Evolutionary conservation across 352 stramenopile genomes (phyloP).

Genomic region (Globisporangium irregulare): DNA sequence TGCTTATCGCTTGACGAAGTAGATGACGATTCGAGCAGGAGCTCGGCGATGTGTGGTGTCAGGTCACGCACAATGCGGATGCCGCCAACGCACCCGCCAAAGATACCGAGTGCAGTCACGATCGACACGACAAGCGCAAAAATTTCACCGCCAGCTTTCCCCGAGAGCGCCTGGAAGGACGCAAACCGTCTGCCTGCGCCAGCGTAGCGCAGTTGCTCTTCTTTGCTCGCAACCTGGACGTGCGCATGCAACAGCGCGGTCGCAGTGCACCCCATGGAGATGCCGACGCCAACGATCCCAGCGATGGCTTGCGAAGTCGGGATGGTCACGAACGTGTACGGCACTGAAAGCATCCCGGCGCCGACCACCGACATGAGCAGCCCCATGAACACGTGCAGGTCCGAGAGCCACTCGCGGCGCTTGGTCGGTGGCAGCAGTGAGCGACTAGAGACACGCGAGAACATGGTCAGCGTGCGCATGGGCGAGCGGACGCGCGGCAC

Average conservation of each 20-base stretch:
- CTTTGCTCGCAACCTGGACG: background rate
- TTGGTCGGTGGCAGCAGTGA: background rate
- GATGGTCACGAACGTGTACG: background rate
- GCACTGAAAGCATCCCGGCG: background rate
- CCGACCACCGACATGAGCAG: background rate
- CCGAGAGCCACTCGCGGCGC: background rate
- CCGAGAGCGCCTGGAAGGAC: background rate
- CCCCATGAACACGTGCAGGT: background rate
- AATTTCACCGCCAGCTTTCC: background rate
- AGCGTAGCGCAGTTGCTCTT: background rate
- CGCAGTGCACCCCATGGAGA: background rate
- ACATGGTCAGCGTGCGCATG: background rate
- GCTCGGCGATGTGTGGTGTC: background rate
- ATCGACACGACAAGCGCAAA: background rate
- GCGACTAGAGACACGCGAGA: background rate
- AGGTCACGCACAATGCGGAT: background rate
- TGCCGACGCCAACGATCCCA: background rate
- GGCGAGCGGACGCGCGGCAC: background rate
- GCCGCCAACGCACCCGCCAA: background rate
- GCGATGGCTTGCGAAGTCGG: background rate
- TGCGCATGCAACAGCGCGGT: background rate
- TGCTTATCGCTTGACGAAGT: background rate
- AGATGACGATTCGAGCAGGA: background rate
- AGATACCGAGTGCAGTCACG: background rate
- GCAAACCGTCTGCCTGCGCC: background rate